A percentile compares a stretch with the other conserved stretches of the same genome.
phyloP scores from a whole-genome alignment of 2,329 filamentous ascomycete species.

The Pestalotiopsis sp. region DNA sequence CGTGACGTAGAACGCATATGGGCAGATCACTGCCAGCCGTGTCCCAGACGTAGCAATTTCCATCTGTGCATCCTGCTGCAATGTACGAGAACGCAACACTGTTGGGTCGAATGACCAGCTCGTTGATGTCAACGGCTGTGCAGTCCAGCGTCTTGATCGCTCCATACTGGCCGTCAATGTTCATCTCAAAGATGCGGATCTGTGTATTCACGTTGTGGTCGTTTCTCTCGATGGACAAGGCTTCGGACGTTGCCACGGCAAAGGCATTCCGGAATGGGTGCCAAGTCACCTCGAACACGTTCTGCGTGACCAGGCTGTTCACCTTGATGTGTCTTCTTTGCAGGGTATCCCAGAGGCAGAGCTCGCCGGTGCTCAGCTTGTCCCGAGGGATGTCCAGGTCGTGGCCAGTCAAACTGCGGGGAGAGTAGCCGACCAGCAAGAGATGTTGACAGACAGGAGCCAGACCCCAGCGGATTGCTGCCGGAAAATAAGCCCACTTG shows the following conservation, averaged over 20 bases:
- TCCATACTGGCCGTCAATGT: slow-evolving; percentile 39
- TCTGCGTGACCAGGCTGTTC: slow-evolving; percentile 54
- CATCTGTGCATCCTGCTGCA: slow-evolving; percentile 65
- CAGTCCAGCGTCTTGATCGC: slow-evolving; percentile 62
- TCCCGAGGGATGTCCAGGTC: slow-evolving; percentile 63
- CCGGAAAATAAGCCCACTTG: slow-evolving; percentile 66
- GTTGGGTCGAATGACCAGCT: slow-evolving; percentile 61
- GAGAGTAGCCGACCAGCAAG: slow-evolving; percentile 65
- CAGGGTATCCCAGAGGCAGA: slow-evolving; percentile 60
- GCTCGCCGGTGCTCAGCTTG: slow-evolving; percentile 59
- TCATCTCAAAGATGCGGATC: slow-evolving; percentile 54
- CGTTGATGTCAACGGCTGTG: slow-evolving; percentile 63
- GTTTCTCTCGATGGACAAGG: slow-evolving; percentile 41
- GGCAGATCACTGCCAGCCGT: slow-evolving; percentile 57
- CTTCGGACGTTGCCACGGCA: slow-evolving; percentile 60
- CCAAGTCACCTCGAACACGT: slow-evolving; percentile 69
- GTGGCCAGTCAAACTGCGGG: slow-evolving; percentile 53
- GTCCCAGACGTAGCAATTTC: slow-evolving; percentile 67
- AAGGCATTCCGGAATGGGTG: slow-evolving; percentile 59
- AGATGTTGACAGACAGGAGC: slow-evolving; percentile 48
- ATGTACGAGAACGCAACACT: slow-evolving; percentile 53
- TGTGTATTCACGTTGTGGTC: slow-evolving; percentile 55
- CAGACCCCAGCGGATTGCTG: slow-evolving; percentile 65
- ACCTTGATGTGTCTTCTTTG: slow-evolving; percentile 49
- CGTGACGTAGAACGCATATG: slow-evolving; percentile 59